A percentile compares a stretch with the other conserved stretches of the same genome.
phyloP scores from a whole-genome alignment of 176 grass and related monocot genomes.

The Cenchrus americanus region DNA sequence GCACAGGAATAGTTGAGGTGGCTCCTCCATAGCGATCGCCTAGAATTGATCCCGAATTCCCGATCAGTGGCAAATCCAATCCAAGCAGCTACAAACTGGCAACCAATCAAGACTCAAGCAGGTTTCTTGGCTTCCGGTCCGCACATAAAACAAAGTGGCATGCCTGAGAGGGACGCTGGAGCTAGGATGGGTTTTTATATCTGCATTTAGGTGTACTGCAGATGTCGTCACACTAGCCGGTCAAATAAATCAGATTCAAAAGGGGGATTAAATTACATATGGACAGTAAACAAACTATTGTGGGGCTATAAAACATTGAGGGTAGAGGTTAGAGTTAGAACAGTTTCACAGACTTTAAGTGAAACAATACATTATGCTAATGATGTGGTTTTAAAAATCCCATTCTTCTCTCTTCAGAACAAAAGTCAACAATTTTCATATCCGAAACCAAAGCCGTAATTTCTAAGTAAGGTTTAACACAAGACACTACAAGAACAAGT shows the following conservation, averaged over 20 bases:
- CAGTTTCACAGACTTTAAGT: background rate
- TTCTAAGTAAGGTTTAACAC: background rate
- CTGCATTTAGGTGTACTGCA: constrained; percentile 10
- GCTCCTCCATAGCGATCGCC: constrained; percentile 39
- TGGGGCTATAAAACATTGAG: background rate
- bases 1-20: constrained; percentile 64
- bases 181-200: constrained; percentile 43
- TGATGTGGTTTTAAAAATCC: background rate
- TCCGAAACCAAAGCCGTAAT: background rate
- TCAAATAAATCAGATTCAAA: constrained; percentile 14
- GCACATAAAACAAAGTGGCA: background rate
- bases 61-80: background rate
- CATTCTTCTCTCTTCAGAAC: background rate
- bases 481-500: background rate
- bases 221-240: constrained; percentile 22
- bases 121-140: background rate
- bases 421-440: background rate
- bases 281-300: background rate
- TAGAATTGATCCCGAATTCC: background rate
- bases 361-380: background rate
- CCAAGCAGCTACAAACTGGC: constrained; percentile 28
- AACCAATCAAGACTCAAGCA: constrained; percentile 19
- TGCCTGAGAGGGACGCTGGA: constrained; percentile 17
- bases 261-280: background rate
- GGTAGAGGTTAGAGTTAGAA: background rate